Percentiles rank a stretch among this genome's conserved stretches.
Evolutionary conservation across 2,329 filamentous ascomycete genomes (phyloP).

Genomic region (Calonectria honghensis): DNA sequence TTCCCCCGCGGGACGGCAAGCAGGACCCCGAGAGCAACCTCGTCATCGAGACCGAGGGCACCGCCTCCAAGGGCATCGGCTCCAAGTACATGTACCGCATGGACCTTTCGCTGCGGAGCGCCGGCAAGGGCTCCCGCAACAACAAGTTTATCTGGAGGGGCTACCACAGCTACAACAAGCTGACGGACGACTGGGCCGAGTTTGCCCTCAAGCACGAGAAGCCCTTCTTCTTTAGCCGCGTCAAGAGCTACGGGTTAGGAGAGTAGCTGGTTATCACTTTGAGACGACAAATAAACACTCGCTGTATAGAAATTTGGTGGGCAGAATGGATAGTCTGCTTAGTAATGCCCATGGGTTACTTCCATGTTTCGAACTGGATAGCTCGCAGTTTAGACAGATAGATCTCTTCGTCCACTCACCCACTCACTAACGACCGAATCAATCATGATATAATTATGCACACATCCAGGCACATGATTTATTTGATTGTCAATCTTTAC

Average conservation of each 20-base stretch:
- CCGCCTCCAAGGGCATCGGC: constrained; percentile 80
- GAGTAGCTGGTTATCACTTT: constrained; percentile 50
- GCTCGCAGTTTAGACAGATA: background rate
- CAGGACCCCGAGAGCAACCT: constrained; percentile 77
- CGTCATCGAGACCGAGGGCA: constrained; percentile 90
- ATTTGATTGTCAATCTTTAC: background rate
- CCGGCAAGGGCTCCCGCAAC: constrained; percentile 80
- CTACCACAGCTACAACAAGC: constrained; percentile 91
- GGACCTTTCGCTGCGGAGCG: constrained; percentile 82
- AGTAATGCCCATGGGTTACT: background rate
- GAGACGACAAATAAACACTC: background rate
- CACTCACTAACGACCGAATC: background rate
- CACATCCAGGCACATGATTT: background rate
- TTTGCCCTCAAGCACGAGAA: constrained; percentile 81
- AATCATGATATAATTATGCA: background rate
- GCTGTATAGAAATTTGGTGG: background rate
- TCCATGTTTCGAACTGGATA: background rate
- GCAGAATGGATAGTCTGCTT: background rate
- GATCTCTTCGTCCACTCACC: background rate
- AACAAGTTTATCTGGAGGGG: constrained; percentile 93
- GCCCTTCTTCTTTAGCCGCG: constrained; percentile 80
- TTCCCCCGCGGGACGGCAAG: constrained; percentile 47
- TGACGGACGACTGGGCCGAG: constrained; percentile 93
- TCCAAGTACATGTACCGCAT: constrained; percentile 91
- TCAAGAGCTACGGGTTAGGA: constrained; percentile 76